Percentiles rank a stretch among this genome's conserved stretches.
These are phyloP conservation scores for Nitzschia putrida DNA, from an alignment of 108 stramenopile genomes.

Conservation along the genomic window DNA sequence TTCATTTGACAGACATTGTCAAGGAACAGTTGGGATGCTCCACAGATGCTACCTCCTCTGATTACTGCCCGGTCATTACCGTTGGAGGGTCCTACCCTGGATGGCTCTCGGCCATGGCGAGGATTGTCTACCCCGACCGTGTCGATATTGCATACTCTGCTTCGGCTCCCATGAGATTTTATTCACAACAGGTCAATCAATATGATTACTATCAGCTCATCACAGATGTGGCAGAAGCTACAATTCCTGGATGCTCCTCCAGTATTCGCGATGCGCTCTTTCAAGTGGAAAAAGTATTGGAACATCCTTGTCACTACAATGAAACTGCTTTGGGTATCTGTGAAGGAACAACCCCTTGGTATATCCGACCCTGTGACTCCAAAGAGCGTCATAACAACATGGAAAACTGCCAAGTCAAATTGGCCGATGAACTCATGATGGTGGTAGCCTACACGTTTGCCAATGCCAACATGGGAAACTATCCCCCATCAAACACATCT, in stretches of 20 bases:
- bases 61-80: conserved; percentile 81
- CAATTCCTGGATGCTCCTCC: conserved; percentile 53
- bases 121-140: conserved; percentile 59
- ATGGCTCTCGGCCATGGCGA: conserved; percentile 70
- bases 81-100: conserved; percentile 85
- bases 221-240: conserved; percentile 56
- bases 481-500: conserved; percentile 72
- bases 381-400: not conserved
- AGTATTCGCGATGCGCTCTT: conserved; percentile 21
- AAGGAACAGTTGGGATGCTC: conserved; percentile 35
- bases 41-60: conserved; percentile 17
- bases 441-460: conserved; percentile 85
- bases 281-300: conserved; percentile 1
- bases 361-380: conserved; percentile 11
- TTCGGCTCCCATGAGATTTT: conserved; percentile 75
- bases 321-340: conserved; percentile 38
- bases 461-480: conserved; percentile 80
- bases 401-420: not conserved
- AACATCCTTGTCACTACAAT: conserved; percentile 3
- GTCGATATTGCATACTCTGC: conserved; percentile 78
- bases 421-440: conserved; percentile 79
- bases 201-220: conserved; percentile 75
- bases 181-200: conserved; percentile 68
- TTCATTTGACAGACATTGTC: conserved; percentile 44
- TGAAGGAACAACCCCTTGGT: conserved; percentile 50